Percentiles rank a stretch among this genome's conserved stretches.
These are phyloP conservation scores for Hamigera avellanea DNA, from an alignment of 495 filamentous ascomycete genomes.

Conservation along the genomic window DNA sequence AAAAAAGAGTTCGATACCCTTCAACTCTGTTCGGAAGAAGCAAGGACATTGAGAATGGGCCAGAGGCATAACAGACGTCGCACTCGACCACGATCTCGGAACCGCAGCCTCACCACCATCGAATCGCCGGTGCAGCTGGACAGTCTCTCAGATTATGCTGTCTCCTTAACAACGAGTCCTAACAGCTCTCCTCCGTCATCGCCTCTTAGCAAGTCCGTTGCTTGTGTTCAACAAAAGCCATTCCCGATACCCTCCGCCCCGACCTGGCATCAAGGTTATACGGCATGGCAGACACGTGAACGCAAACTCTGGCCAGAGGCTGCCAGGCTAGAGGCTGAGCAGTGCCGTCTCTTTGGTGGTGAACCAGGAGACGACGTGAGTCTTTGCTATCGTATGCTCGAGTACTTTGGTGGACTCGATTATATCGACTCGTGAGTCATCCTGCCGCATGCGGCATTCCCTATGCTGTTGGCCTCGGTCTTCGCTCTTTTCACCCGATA, in stretches of 20 bases:
- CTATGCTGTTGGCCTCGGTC: neutral
- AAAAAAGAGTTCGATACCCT: too few species aligned
- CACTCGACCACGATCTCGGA: conserved; percentile 31
- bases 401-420: conserved; percentile 37
- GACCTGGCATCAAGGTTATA: conserved; percentile 31
- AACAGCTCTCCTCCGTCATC: neutral
- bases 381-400: conserved; percentile 37
- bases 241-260: conserved; percentile 20
- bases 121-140: neutral
- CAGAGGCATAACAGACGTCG: conserved; percentile 39
- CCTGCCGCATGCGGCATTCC: neutral
- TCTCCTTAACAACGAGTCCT: neutral
- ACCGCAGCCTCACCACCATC: conserved; percentile 10
- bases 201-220: conserved; percentile 3
- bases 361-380: conserved; percentile 34
- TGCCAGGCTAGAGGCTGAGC: conserved; percentile 21
- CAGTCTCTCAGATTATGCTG: neutral
- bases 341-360: conserved; percentile 34
- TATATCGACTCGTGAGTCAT: conserved; percentile 34
- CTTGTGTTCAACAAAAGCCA: conserved; percentile 9
- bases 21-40: neutral
- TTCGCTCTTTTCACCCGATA: neutral
- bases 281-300: conserved; percentile 27
- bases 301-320: conserved; percentile 11
- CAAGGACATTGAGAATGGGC: conserved; percentile 24